phyloP scores from a whole-genome alignment of 192 early-diverging fungal genomes.

The Entomortierella lignicola region DNA sequence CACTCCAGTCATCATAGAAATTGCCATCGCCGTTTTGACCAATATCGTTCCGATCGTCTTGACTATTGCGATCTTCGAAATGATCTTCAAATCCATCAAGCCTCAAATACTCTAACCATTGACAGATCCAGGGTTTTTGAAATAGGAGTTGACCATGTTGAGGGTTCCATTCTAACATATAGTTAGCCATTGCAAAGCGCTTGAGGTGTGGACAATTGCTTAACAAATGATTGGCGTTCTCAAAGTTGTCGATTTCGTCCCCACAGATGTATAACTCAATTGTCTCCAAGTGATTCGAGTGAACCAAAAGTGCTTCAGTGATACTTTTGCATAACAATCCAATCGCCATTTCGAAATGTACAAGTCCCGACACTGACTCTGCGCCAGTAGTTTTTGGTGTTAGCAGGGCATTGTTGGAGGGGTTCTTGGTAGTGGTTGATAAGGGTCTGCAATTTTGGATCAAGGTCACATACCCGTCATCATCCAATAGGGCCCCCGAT shows the following conservation, averaged over 20 bases:
- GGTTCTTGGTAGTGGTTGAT: neutral
- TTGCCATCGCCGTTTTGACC: no score
- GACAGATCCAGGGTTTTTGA: neutral
- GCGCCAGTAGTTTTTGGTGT: neutral
- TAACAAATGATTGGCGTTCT: constrained; percentile 2
- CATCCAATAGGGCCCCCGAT: neutral
- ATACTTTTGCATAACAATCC: neutral
- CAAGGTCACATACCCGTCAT: neutral
- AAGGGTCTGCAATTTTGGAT: neutral
- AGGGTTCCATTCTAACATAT: constrained; percentile 6
- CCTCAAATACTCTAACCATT: neutral
- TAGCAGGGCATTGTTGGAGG: neutral
- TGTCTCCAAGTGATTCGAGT: neutral
- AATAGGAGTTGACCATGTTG: neutral
- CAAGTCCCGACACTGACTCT: neutral
- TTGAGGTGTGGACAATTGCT: neutral
- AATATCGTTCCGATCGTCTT: no score
- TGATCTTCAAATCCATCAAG: neutral
- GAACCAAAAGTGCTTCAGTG: neutral
- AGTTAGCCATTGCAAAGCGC: neutral
- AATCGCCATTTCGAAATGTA: constrained; percentile 1
- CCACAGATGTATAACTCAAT: constrained; percentile 12
- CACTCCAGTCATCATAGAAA: no score
- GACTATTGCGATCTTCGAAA: no score
- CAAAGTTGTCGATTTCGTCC: neutral